Base-by-base conservation (phyloP, 2,329 filamentous ascomycete species). In the Colletotrichum sp. region DNA sequence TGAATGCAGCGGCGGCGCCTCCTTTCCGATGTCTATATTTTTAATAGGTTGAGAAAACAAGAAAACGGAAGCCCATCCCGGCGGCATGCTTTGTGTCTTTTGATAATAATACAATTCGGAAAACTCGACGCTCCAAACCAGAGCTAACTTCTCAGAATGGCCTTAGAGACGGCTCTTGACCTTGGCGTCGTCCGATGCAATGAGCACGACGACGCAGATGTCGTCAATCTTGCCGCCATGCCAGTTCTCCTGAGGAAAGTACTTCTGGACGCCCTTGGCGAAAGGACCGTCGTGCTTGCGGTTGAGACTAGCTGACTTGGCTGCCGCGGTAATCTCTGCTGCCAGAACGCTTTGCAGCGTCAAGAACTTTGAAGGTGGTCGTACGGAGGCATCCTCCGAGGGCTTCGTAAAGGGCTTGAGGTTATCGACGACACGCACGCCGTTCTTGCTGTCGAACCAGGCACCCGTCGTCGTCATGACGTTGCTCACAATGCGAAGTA, bases 171-270 rank as follows among this genome's bases (percentile, higher is more conserved):
- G 82, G 44, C 79, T 79, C 79, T 82, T 82, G 11, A 81, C 32
- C 78, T 81, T 77, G 34, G 80, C 77, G 65, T 93, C 91, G 79
- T 96, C 93, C 11, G 95, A 92, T 2, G 95, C 95, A 34, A 98
- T 88, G 36, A 93, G 92, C 16, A 96, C 93, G 67, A 99, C 88
- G 6, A 95, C 95, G 81, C 95, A 96, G 75, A 99, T 98, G 84
- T 99, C 97, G 83, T 99, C 97, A 25, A 98, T 92, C 85, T 99
- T 99, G 69, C 97, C 97, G 74, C 97, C 97, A 75, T 92, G 92
- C 92, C 95, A 99, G 75, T 93, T 92, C 84, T 99, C 96, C 49
- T 93, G 89, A 0, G 97, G 96, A 80, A 95, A 98, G 82, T 95
- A 93, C 82, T 93, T 95, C 83, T 97, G 95, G 25, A 98, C 95